These are phyloP conservation scores for Chionographis japonica DNA, from an alignment of 106 monocot genomes.

Conservation along the genomic window DNA sequence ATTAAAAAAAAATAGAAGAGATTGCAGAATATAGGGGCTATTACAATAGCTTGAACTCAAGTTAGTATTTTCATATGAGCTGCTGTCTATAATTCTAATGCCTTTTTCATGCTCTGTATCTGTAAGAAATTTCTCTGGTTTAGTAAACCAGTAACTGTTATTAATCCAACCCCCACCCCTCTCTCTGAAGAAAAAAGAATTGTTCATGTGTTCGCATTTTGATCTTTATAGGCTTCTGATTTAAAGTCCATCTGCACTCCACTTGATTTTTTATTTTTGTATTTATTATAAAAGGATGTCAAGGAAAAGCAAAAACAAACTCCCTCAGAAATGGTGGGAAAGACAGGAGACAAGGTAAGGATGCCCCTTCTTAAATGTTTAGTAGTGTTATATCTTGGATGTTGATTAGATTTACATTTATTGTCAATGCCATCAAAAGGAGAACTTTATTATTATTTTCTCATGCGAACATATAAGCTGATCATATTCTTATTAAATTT, in stretches of 20 bases:
- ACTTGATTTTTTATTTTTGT: not conserved
- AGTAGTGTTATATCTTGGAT: too few relatives aligned
- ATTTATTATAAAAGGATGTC: slow-evolving; percentile 14
- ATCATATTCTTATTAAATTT: too few relatives aligned
- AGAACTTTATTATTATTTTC: too few relatives aligned
- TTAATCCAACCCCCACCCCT: not conserved
- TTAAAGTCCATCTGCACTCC: not conserved
- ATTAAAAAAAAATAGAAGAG: too few relatives aligned
- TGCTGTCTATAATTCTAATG: too few relatives aligned
- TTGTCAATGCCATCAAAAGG: too few relatives aligned
- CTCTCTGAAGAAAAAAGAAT: not conserved
- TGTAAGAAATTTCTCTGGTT: not conserved
- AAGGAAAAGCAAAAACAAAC: slow-evolving; percentile 18
- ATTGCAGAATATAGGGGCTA: too few relatives aligned
- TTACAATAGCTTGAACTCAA: too few relatives aligned
- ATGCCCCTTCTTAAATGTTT: not conserved
- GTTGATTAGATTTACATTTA: too few relatives aligned
- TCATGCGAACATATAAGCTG: too few relatives aligned
- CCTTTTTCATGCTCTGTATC: too few relatives aligned
- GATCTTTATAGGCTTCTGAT: not conserved
- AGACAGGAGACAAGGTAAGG: slow-evolving; percentile 23
- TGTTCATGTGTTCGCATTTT: not conserved
- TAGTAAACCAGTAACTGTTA: not conserved
- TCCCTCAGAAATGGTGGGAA: slow-evolving; percentile 3
- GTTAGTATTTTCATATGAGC: too few relatives aligned